Evolutionary conservation across 2,329 filamentous ascomycete genomes (phyloP).

Genomic region (Penicillium corylophilum): DNA sequence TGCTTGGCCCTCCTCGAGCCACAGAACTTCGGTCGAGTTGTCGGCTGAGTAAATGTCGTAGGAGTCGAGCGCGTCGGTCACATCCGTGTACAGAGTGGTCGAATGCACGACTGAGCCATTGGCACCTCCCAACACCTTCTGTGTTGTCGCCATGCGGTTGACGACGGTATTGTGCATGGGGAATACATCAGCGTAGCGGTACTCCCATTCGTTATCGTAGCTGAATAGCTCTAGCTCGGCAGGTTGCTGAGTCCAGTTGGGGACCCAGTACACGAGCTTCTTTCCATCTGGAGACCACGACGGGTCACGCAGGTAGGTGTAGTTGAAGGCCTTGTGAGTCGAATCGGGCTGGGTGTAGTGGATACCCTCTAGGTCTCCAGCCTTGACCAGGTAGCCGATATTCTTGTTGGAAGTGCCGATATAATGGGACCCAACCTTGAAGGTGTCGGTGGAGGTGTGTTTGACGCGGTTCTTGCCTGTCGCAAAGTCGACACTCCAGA

Average conservation of each 20-base stretch:
- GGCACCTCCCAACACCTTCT: conserved; percentile 44
- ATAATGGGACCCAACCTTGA: conserved; percentile 37
- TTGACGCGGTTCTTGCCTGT: conserved; percentile 34
- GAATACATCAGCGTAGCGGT: conserved; percentile 48
- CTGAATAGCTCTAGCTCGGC: conserved; percentile 41
- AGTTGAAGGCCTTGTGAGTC: conserved; percentile 15
- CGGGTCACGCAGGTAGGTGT: conserved; percentile 20
- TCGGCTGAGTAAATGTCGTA: conserved; percentile 13
- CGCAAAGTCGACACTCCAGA: conserved; percentile 40
- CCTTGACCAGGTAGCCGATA: conserved; percentile 26
- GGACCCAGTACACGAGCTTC: conserved; percentile 26
- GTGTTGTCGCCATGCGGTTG: conserved; percentile 36
- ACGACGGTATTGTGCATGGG: conserved; percentile 28
- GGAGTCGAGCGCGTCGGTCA: conserved; percentile 28
- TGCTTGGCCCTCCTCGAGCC: conserved; percentile 29
- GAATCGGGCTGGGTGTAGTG: conserved; percentile 24
- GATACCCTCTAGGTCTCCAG: conserved; percentile 28
- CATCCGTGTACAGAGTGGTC: conserved; percentile 29
- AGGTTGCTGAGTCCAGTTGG: conserved; percentile 31
- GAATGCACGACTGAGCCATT: conserved; percentile 32
- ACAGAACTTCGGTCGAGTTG: conserved; percentile 14
- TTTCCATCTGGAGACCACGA: conserved; percentile 39
- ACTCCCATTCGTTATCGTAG: conserved; percentile 45
- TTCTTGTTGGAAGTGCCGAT: conserved; percentile 28
- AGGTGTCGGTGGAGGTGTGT: conserved; percentile 26